Evolutionary conservation across 345 rosid genomes (phyloP), one percentile per base, ranked within the genome.

Genomic region (Psidium friedrichsthalianum): DNA sequence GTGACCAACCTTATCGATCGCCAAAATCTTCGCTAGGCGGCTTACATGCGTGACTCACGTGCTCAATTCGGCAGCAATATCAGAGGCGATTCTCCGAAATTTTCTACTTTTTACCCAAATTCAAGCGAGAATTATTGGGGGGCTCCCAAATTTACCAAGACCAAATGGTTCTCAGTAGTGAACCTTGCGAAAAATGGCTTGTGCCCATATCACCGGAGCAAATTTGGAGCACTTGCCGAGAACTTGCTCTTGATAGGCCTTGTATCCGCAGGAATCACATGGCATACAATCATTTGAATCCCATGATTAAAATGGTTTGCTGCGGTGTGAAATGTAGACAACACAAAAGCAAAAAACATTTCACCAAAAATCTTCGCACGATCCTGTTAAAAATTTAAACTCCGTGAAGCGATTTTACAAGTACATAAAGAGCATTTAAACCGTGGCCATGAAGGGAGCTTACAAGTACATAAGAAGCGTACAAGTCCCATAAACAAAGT

Each of bases 181-280:
- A 76, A 24, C 15, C 57, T 20, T 20, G 59, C 25, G 4, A 59
- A 47, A 42, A 59, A 84, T 0, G 85, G 54, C 36, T 51, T 16
- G 4, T 11, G 44, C 49, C 61, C 29, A 57, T 27, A 16, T 32
- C 86, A 94, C 99, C 94, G 93, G 89, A 8, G 98, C 92, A 88
- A 96, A 95, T 88, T 74, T 91, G 29, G 94, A 87, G 89, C 95
- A 90, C 85, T 93, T 95, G 83, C 90, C 85, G 85, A 95, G 94
- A 84, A 96, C 97, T 91, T 96, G 96, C 87, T 96, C 94, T 84
- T 94, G 99, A 85, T 95, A 93, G 47, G 93, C 98, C 90, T 90
- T 94, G 90, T 92, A 96, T 89, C 94, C 99, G 3, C 36, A 0
- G 99, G 95, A 74, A 97, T 87, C 88, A 64, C 88, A 56, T 92